These are phyloP conservation scores for Neofusicoccum cordaticola DNA, from an alignment of 2,329 filamentous ascomycete species.

Conservation along the genomic window DNA sequence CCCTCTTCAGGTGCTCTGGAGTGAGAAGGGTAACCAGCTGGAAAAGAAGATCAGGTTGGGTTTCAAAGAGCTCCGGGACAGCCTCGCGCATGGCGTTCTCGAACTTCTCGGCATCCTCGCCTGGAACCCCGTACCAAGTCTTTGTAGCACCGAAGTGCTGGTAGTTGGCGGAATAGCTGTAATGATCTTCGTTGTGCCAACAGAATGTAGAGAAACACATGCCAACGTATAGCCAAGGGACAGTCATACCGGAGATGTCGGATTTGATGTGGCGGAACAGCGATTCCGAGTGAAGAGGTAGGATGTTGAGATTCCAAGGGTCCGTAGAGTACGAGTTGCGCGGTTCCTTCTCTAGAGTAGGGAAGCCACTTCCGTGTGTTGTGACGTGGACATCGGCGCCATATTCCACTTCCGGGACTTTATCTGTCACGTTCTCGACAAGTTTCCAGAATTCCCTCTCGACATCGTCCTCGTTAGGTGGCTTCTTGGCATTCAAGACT, in stretches of 20 bases:
- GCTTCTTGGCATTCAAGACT: slow-evolving; percentile 72
- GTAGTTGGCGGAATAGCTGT: slow-evolving; percentile 96
- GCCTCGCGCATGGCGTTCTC: slow-evolving; percentile 93
- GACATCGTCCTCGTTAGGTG: slow-evolving; percentile 90
- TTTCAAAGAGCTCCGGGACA: slow-evolving; percentile 94
- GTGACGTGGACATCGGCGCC: slow-evolving; percentile 98
- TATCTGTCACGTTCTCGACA: slow-evolving; percentile 90
- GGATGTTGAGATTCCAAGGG: slow-evolving; percentile 92
- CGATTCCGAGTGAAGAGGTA: slow-evolving; percentile 86
- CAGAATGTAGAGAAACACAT: slow-evolving; percentile 99
- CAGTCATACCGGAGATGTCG: slow-evolving; percentile 98
- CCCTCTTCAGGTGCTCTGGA: slow-evolving; percentile 88
- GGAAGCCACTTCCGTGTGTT: slow-evolving; percentile 95
- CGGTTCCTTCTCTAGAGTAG: slow-evolving; percentile 87
- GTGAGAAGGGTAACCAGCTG: slow-evolving; percentile 95
- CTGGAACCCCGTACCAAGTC: slow-evolving; percentile 98
- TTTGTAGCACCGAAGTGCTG: slow-evolving; percentile 98
- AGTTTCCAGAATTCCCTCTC: slow-evolving; percentile 96
- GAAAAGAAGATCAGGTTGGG: slow-evolving; percentile 92
- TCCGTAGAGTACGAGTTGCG: slow-evolving; percentile 83
- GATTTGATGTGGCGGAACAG: slow-evolving; percentile 97
- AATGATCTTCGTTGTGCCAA: slow-evolving; percentile 99
- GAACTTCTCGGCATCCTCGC: slow-evolving; percentile 89
- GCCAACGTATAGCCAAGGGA: slow-evolving; percentile 97
- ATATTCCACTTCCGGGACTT: slow-evolving; percentile 88